Evolutionary conservation across 192 early-diverging fungal species (phyloP), one percentile per base, ranked within the genome.

Genomic region (Rhizophagus clarus): DNA sequence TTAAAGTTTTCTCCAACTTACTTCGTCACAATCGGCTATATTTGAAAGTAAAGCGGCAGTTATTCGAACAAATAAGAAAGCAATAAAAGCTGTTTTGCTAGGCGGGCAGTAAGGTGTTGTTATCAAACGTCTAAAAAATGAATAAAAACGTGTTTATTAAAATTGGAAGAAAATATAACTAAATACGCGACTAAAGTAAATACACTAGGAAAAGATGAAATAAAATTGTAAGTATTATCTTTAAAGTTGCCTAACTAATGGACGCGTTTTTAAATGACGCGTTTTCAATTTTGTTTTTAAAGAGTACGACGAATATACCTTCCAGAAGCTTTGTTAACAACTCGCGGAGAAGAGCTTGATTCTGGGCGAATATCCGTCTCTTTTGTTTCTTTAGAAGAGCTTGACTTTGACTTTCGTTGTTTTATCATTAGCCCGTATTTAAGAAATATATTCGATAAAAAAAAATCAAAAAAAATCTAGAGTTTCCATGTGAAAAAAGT

Each of bases 21-120:
- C 88, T 79, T 91, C 95, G 79, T 97, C 95, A 84, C 95, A 97
- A 81, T 97, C 95, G 66, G 82, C 82, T 62, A 94, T 88, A 60
- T 87, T 87, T 24, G 87, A 88, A 63, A 84, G 90, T 0, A 90
- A 77, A 20, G 89, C 90, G 24, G 88, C 88, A 31, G 86, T 74
- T n/a, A 88, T 77, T 20, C 93, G 82, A 1, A 88, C 84, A 12
- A 88, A 80, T 22, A 91, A 32, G n/a, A 69, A 69, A 34, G 34
- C 29, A 40, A 10, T 37, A 32, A 69, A 69, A 32, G 67, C 67
- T 8, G 6, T 69, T 69, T 32, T 28, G 4, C 31, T 32, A 17
- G 31, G 31, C 20, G 32, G 66, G 34, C 66, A 68, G 22, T 40
- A 68, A 11, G 26, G 31, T 20, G 66, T 26, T 68, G 31, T n/a